A percentile compares a stretch with the other conserved stretches of the same genome.
These are phyloP conservation scores for Viola pubescens DNA, from an alignment of 441 rosid species.

Conservation along the genomic window DNA sequence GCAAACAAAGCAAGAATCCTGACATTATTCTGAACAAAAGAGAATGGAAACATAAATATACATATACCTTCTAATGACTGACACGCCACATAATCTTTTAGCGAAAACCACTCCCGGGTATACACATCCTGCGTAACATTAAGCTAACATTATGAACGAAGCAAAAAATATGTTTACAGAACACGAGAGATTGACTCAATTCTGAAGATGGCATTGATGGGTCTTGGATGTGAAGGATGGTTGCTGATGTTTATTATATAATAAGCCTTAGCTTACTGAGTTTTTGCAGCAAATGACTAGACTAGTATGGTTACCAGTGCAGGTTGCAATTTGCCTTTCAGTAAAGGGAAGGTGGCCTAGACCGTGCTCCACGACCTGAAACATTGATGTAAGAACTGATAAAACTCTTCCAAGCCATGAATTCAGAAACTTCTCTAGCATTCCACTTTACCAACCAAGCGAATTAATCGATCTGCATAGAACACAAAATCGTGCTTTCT, in stretches of 20 bases:
- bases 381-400: conserved; percentile 20
- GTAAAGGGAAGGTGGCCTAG: conserved; percentile 93
- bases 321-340: conserved; percentile 76
- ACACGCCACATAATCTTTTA: conserved; percentile 74
- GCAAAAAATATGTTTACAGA: too few species aligned
- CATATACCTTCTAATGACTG: conserved; percentile 73
- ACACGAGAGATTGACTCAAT: too few species aligned
- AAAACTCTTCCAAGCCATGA: background rate
- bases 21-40: background rate
- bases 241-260: background rate
- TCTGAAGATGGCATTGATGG: too few species aligned
- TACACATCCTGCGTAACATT: conserved; percentile 53
- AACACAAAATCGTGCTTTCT: conserved; percentile 79
- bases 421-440: background rate
- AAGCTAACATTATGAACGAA: background rate
- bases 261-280: background rate
- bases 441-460: conserved; percentile 39
- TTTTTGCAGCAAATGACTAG: conserved; percentile 1
- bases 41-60: background rate
- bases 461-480: conserved; percentile 82
- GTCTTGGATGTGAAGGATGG: background rate
- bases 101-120: conserved; percentile 85
- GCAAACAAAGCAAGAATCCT: background rate
- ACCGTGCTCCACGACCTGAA: conserved; percentile 91
- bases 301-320: conserved; percentile 48